Evolutionary conservation across 225 moss, liverwort and hornwort genomes (phyloP).

Genomic region (Anthoceros angustus): DNA sequence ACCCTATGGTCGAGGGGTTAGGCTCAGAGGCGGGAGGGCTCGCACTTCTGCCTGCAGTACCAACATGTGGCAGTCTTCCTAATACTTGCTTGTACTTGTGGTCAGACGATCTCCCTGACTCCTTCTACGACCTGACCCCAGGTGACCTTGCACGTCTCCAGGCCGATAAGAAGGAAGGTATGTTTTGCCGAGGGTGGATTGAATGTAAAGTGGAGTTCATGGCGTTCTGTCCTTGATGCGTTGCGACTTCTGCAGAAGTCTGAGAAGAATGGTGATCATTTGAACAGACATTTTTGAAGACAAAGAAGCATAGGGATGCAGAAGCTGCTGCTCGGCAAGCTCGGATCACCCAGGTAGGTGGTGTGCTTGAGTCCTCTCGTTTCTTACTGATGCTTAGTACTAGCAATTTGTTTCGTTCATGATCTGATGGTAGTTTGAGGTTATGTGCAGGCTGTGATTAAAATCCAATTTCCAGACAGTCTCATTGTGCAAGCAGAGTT

Average conservation of each 20-base stretch:
- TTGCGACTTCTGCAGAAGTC: neutral
- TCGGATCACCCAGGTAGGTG: slow-evolving; percentile 53
- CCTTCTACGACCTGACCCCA: slow-evolving; percentile 62
- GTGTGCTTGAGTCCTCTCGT: neutral
- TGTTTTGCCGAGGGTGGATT: slow-evolving; percentile 9
- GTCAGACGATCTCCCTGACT: slow-evolving; percentile 63
- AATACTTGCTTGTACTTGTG: neutral
- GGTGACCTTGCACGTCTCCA: slow-evolving; percentile 52
- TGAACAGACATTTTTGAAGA: slow-evolving; percentile 55
- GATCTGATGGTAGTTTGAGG: neutral
- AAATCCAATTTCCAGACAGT: slow-evolving; percentile 85
- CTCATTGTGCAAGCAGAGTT: slow-evolving; percentile 66
- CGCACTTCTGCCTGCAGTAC: neutral
- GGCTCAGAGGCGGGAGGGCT: neutral
- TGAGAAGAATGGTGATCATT: slow-evolving; percentile 6
- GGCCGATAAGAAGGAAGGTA: slow-evolving; percentile 62
- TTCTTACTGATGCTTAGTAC: neutral
- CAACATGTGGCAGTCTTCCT: neutral
- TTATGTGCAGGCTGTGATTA: slow-evolving; percentile 51
- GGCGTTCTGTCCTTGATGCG: neutral
- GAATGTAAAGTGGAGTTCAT: neutral
- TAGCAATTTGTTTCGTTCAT: neutral
- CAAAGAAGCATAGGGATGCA: slow-evolving; percentile 67
- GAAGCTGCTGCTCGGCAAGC: slow-evolving; percentile 58
- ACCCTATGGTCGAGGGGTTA: neutral